Evolutionary conservation across 441 rosid species (phyloP).

Genomic region (Dalechampia spathulata): DNA sequence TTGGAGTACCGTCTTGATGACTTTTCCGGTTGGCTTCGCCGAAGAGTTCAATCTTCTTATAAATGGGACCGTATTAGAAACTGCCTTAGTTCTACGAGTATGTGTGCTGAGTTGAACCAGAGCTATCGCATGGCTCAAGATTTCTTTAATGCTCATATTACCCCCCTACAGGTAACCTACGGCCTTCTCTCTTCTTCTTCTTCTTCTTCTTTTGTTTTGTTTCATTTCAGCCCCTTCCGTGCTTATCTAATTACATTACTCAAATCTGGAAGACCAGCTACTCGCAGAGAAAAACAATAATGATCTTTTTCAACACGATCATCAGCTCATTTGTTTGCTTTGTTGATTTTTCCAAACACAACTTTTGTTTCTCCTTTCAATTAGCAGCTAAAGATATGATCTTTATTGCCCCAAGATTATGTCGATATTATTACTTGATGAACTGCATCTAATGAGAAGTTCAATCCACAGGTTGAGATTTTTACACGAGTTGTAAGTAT

Average conservation of each 20-base stretch:
- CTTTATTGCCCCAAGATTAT: too few species aligned
- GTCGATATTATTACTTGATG: too few species aligned
- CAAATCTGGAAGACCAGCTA: background rate
- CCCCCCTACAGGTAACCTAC: conserved; percentile 92
- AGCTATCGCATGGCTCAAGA: conserved; percentile 64
- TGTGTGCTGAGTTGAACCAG: conserved; percentile 71
- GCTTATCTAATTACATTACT: background rate
- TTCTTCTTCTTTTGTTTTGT: background rate
- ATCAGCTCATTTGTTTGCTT: too few species aligned
- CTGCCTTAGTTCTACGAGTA: conserved; percentile 52
- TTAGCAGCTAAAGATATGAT: too few species aligned
- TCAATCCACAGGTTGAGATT: too few species aligned
- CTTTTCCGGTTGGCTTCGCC: conserved; percentile 62
- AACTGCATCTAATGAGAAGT: too few species aligned
- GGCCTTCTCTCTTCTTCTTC: background rate
- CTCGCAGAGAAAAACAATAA: too few species aligned
- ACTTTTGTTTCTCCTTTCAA: too few species aligned
- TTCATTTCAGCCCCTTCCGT: too few species aligned
- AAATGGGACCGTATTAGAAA: conserved; percentile 75
- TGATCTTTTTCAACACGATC: too few species aligned
- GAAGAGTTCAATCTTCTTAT: conserved; percentile 60
- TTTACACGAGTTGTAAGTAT: too few species aligned
- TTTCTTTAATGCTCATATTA: conserved; percentile 70
- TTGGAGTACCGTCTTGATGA: conserved; percentile 72
- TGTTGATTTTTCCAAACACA: too few species aligned